Percentiles rank a stretch among this genome's conserved stretches.
Conservation (phyloP, 805 yeast species). For the Blastobotrys attinorum region DNA sequence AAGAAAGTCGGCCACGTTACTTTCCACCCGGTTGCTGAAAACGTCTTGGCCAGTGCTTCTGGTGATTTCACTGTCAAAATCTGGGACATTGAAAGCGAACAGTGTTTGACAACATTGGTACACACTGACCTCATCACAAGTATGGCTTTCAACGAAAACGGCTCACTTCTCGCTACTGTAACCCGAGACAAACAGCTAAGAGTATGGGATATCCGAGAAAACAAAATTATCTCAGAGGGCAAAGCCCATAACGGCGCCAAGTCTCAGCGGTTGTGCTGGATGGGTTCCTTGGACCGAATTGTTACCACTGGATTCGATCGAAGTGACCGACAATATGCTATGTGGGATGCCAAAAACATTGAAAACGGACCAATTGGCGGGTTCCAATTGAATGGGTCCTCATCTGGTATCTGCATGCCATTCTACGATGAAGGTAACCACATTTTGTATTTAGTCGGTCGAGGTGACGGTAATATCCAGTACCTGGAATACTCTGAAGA, state of each 20-base stretch:
- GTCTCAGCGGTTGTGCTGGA: conserved; percentile 80
- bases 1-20: conserved; percentile 89
- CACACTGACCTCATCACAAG: conserved; percentile 93
- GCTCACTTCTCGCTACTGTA: conserved; percentile 77
- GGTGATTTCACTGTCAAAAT: conserved; percentile 85
- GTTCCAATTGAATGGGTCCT: conserved; percentile 74
- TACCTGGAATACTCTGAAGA: conserved; percentile 87
- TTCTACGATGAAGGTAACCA: conserved; percentile 75
- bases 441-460: conserved; percentile 85
- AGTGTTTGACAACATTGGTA: conserved; percentile 60
- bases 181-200: conserved; percentile 86
- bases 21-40: conserved; percentile 82
- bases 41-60: conserved; percentile 83
- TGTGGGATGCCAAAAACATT: conserved; percentile 79
- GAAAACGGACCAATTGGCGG: conserved; percentile 84
- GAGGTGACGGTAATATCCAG: conserved; percentile 96
- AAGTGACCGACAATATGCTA: conserved; percentile 90
- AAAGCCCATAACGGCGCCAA: conserved; percentile 91
- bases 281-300: conserved; percentile 77
- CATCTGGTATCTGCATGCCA: conserved; percentile 92
- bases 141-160: conserved; percentile 84
- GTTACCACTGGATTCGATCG: conserved; percentile 90
- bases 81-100: conserved; percentile 79
- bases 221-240: conserved; percentile 72
- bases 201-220: conserved; percentile 83